phyloP scores from a whole-genome alignment of 371 early-diverging fungal genomes.

The Mortierella sp. region DNA sequence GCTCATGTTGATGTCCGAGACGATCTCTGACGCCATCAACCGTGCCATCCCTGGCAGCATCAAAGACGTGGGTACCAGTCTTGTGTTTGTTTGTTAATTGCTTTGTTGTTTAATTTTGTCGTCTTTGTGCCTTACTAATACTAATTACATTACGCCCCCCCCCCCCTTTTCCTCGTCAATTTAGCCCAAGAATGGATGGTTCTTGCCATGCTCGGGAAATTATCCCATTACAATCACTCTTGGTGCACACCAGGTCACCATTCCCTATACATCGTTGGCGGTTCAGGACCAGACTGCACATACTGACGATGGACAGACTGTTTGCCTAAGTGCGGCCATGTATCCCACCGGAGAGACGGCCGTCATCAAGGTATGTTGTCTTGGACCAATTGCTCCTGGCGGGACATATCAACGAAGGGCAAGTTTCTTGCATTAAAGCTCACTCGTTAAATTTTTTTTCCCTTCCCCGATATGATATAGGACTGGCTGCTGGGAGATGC shows the following conservation, averaged over 20 bases:
- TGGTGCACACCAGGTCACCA: slow-evolving; percentile 1
- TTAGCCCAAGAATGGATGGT: slow-evolving; percentile 10
- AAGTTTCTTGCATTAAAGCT: too few species aligned
- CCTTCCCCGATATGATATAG: not conserved
- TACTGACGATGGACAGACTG: not conserved
- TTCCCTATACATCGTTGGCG: slow-evolving; percentile 13
- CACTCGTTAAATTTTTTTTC: not conserved
- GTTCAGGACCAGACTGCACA: not conserved
- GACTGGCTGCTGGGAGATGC: slow-evolving; percentile 46
- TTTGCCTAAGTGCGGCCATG: slow-evolving; percentile 17
- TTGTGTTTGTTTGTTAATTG: not conserved
- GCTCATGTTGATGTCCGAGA: slow-evolving; percentile 37
- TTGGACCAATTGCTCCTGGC: not conserved
- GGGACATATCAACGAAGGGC: too few species aligned
- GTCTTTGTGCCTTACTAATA: not conserved
- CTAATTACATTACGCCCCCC: not conserved
- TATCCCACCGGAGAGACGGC: not conserved
- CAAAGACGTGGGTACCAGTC: slow-evolving; percentile 6
- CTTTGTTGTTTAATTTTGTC: not conserved
- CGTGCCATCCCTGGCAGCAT: slow-evolving; percentile 36
- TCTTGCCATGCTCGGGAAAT: slow-evolving; percentile 16
- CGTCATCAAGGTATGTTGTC: not conserved
- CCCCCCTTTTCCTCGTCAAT: not conserved
- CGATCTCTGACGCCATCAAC: slow-evolving; percentile 35
- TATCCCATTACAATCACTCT: slow-evolving; percentile 10